These are phyloP conservation scores for Phytophthora pluvialis DNA, from an alignment of 352 stramenopile species.

Conservation along the genomic window DNA sequence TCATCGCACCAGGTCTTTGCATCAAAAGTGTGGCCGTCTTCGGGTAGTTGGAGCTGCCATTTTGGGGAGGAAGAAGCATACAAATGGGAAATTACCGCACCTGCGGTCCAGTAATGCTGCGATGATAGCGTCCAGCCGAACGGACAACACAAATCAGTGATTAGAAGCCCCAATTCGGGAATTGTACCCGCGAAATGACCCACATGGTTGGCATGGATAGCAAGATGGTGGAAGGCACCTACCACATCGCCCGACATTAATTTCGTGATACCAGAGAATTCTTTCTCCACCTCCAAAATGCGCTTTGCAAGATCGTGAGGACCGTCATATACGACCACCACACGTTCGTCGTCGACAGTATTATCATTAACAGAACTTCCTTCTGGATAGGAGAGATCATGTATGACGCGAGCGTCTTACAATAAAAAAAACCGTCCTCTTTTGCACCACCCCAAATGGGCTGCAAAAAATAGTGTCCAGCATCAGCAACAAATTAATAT, in stretches of 20 bases:
- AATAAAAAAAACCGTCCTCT: not conserved
- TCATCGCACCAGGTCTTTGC: constrained; percentile 13
- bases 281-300: constrained; percentile 17
- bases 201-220: constrained; percentile 15
- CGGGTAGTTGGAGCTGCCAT: constrained; percentile 4
- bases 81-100: constrained; percentile 15
- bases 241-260: constrained; percentile 20
- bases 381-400: constrained; percentile 2
- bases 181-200: constrained; percentile 14
- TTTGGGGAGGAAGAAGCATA: constrained; percentile 2
- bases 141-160: constrained; percentile 18
- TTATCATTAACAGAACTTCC: constrained; percentile 14
- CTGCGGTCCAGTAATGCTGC: constrained; percentile 5
- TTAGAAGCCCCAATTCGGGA: constrained; percentile 3
- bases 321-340: constrained; percentile 10
- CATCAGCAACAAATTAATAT: not conserved
- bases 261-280: constrained; percentile 20
- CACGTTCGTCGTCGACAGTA: constrained; percentile 6
- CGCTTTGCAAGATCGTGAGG: constrained; percentile 4
- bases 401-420: not conserved
- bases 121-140: constrained; percentile 22
- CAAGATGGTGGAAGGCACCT: constrained; percentile 10
- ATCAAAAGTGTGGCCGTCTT: not conserved
- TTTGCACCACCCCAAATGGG: not conserved
- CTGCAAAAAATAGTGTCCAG: not conserved